Evolutionary conservation across 371 early-diverging fungal genomes (phyloP), one percentile per base, ranked within the genome.

Genomic region (Mucor piriformis): DNA sequence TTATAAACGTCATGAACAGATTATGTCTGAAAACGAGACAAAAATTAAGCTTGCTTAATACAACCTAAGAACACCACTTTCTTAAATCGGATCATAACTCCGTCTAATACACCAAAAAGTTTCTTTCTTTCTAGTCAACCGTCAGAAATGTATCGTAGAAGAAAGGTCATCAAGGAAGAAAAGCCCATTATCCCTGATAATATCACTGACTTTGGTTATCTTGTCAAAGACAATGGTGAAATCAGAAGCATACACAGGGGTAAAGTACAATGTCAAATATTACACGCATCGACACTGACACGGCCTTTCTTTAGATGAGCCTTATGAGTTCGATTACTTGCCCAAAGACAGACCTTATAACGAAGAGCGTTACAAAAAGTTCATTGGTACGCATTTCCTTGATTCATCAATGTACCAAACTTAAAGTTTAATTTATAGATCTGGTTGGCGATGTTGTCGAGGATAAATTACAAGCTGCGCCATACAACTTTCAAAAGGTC

Each of bases 191-290:
- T 76, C 35, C 79, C 79, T 23, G 49, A 50, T 11, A 74, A 60
- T 1, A n/a, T 79, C 18, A 73, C 66, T 3, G 76, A 50, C 0
- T 79, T 79, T 50, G 76, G 76, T 3, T 79, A 79, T 63, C 25
- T 58, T 13, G 21, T 79, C 25, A 76, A 73, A 33, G 69, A 67
- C 1, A 65, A 73, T 43, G 79, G 76, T 5, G 64, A 59, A 37
- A 60, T 79, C n/a, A 64, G 79, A 43, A 60, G 63, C 55, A 66
- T 57, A 50, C 49, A 59, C 3, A 51, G 7, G 34, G 70, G 74
- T 72, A 70, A 29, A 48, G 15, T 20, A 48, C 6, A 34, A 46
- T 7, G 2, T 10, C n/a, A 2, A 27, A 15, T 50, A 20, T 43
- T 21, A 21, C 3, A 15, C 43, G 18, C 21, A 21, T 20, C 16